Conservation (phyloP, 2,329 filamentous ascomycete genomes). For the Pezicula carpinea region DNA sequence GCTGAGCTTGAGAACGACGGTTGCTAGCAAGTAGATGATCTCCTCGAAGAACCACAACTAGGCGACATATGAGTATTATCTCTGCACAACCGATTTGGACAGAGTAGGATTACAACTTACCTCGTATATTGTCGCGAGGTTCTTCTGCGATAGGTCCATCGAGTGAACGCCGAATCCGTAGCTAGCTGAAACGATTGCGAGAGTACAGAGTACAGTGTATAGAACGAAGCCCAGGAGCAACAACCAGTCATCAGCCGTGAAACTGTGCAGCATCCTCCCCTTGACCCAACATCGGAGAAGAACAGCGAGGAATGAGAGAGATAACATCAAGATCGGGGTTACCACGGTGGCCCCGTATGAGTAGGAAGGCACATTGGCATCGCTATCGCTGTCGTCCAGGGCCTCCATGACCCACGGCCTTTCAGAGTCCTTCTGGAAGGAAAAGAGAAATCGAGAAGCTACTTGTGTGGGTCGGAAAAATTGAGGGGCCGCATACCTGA, state of each 20-base stretch:
- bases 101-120: background rate
- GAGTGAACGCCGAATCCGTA: background rate
- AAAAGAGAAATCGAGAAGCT: no score
- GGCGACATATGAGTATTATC: background rate
- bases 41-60: slow-evolving; percentile 1
- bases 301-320: background rate
- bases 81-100: background rate
- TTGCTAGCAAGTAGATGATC: slow-evolving; percentile 2
- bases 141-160: background rate
- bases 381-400: background rate
- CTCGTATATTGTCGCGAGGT: background rate
- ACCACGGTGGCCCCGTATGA: background rate
- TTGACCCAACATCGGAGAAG: background rate
- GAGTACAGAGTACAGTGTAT: background rate
- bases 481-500: no score
- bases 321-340: background rate
- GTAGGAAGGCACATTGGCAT: background rate
- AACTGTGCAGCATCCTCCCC: background rate
- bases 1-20: slow-evolving; percentile 1
- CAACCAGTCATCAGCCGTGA: background rate
- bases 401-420: no score
- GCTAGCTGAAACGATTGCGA: background rate
- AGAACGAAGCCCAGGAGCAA: background rate
- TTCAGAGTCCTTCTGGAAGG: no score
- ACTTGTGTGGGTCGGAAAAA: no score